These are phyloP conservation scores for Nakaseomyces nivariensis DNA, from an alignment of 1,139 yeast genomes.

Conservation along the genomic window DNA sequence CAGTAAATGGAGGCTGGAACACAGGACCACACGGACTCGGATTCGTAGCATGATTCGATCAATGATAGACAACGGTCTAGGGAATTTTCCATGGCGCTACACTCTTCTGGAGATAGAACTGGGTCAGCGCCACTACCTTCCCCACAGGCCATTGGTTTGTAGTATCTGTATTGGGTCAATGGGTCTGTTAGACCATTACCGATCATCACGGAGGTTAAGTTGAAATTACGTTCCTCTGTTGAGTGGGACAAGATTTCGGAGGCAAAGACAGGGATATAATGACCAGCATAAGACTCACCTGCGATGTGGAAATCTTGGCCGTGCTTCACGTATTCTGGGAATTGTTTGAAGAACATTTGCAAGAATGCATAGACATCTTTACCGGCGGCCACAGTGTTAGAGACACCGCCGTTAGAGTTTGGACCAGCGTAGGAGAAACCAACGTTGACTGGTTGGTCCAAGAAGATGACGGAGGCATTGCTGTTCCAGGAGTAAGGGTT, in stretches of 20 bases:
- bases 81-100: slow-evolving; percentile 61
- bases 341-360: slow-evolving; percentile 80
- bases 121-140: slow-evolving; percentile 71
- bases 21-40: slow-evolving; percentile 78
- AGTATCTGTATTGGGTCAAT: slow-evolving; percentile 74
- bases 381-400: slow-evolving; percentile 82
- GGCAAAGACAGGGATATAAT: slow-evolving; percentile 91
- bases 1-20: slow-evolving; percentile 91
- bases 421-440: slow-evolving; percentile 76
- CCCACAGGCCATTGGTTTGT: slow-evolving; percentile 98
- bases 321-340: slow-evolving; percentile 62
- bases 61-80: slow-evolving; percentile 75
- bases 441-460: slow-evolving; percentile 92
- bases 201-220: slow-evolving; percentile 77
- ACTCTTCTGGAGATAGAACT: slow-evolving; percentile 61
- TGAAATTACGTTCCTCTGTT: slow-evolving; percentile 63
- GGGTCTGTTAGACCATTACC: slow-evolving; percentile 97
- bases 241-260: slow-evolving; percentile 68
- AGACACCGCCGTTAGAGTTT: slow-evolving; percentile 34
- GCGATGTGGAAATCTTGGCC: slow-evolving; percentile 79
- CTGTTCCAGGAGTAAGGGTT: slow-evolving; percentile 83
- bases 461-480: slow-evolving; percentile 81
- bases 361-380: slow-evolving; percentile 87
- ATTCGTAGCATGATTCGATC: slow-evolving; percentile 70
- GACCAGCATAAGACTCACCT: slow-evolving; percentile 98